Conservation (phyloP, 495 filamentous ascomycete species). For the Penicillium psychrofluorescens region DNA sequence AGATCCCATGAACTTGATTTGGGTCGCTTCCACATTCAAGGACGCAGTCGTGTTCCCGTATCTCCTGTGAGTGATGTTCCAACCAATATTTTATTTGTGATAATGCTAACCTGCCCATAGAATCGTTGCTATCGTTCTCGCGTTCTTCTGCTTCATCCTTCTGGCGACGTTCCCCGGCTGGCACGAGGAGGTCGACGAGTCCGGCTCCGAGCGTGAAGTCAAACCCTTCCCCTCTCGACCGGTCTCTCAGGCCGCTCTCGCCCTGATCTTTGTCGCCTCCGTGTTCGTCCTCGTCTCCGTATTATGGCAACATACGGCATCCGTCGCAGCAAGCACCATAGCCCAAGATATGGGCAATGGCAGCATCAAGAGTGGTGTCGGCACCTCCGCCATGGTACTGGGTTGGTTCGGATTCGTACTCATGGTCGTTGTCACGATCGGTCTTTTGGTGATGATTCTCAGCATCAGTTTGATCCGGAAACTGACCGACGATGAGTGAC, state of each 20-base stretch:
- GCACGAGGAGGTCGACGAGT: constrained; percentile 55
- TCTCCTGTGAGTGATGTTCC: constrained; percentile 45
- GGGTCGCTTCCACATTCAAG: constrained; percentile 67
- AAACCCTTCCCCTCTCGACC: constrained; percentile 65
- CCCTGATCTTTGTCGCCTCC: constrained; percentile 58
- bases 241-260: constrained; percentile 58
- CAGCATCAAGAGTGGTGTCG: constrained; percentile 79
- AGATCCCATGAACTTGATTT: constrained; percentile 64
- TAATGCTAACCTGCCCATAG: constrained; percentile 24
- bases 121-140: constrained; percentile 63
- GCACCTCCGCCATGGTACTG: constrained; percentile 87
- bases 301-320: constrained; percentile 80
- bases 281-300: constrained; percentile 67
- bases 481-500: constrained; percentile 42
- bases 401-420: constrained; percentile 95
- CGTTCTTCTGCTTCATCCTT: constrained; percentile 62
- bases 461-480: constrained; percentile 67
- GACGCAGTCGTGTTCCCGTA: constrained; percentile 66
- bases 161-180: constrained; percentile 67
- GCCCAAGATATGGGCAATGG: constrained; percentile 95
- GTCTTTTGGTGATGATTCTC: constrained; percentile 89
- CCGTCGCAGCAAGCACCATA: constrained; percentile 85
- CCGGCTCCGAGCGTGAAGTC: constrained; percentile 50
- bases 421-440: constrained; percentile 89
- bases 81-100: neutral